Evolutionary conservation across 129 eudicot species (phyloP).

Genomic region (Centaurea solstitialis): DNA sequence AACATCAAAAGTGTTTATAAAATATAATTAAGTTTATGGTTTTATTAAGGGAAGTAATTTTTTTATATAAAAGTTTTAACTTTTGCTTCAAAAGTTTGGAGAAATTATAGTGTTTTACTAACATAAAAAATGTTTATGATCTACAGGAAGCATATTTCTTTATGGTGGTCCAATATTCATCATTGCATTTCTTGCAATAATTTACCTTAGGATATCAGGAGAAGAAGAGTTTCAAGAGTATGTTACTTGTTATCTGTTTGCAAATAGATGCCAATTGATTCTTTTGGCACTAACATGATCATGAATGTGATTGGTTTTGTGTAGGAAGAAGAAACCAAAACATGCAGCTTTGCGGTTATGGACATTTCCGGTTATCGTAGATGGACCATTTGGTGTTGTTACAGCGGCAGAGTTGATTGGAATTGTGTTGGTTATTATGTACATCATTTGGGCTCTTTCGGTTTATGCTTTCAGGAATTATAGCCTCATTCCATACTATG

Average conservation of each 20-base stretch:
- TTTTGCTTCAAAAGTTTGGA: background rate
- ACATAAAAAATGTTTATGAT: background rate
- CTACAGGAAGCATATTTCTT: constrained; percentile 63
- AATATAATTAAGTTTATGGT: no score
- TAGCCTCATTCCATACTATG: constrained; percentile 27
- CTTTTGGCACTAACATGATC: background rate
- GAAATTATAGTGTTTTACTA: background rate
- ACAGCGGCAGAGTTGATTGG: constrained; percentile 83
- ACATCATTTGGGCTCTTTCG: constrained; percentile 57
- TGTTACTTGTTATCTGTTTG: constrained; percentile 12
- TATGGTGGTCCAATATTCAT: constrained; percentile 71
- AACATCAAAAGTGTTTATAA: background rate
- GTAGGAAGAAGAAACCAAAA: constrained; percentile 53
- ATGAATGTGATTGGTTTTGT: background rate
- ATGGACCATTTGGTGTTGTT: constrained; percentile 91
- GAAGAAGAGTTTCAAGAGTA: constrained; percentile 64
- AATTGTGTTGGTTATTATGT: constrained; percentile 53
- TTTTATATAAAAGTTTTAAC: background rate
- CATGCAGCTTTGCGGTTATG: constrained; percentile 56
- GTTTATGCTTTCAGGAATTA: constrained; percentile 41
- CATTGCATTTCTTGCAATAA: constrained; percentile 63
- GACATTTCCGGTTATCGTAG: constrained; percentile 84
- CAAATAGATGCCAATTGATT: background rate
- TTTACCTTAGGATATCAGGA: constrained; percentile 52
- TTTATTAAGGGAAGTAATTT: no score